These are phyloP conservation scores for Ceratobasidium sp. DNA, from an alignment of 1,284 basidiomycete species.

Conservation along the genomic window DNA sequence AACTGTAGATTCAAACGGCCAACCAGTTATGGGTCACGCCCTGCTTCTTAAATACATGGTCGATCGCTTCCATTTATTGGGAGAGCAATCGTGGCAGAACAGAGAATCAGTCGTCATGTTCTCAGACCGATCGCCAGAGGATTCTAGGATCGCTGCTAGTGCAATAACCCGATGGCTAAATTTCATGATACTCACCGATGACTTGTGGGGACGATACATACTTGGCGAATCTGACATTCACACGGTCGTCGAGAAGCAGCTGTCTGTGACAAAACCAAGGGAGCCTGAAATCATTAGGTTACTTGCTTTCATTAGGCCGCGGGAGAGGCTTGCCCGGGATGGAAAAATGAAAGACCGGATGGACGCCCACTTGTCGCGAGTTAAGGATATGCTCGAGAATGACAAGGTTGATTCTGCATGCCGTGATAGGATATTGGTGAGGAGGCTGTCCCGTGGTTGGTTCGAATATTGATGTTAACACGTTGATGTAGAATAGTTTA, in stretches of 20 bases:
- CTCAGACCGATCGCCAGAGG: not conserved
- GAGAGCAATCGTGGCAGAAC: not conserved
- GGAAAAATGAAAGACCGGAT: constrained; percentile 11
- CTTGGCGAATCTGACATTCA: not conserved
- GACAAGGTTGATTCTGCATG: no score
- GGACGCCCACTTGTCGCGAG: not conserved
- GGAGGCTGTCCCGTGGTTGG: no score
- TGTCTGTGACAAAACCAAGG: not conserved
- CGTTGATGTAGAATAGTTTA: no score
- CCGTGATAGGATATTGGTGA: no score
- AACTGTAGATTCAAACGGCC: not conserved
- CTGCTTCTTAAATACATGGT: not conserved
- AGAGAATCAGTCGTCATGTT: not conserved
- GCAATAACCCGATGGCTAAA: not conserved
- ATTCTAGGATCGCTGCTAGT: not conserved
- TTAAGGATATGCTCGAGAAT: not conserved
- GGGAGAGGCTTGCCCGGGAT: not conserved
- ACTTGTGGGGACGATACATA: not conserved
- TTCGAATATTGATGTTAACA: no score
- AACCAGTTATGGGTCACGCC: not conserved
- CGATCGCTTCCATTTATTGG: not conserved
- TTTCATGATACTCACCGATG: not conserved
- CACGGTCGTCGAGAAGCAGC: not conserved
- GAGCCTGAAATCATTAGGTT: not conserved
- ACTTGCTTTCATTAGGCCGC: not conserved